phyloP scores from a whole-genome alignment of 805 yeast species.

The Candida insectorum region DNA sequence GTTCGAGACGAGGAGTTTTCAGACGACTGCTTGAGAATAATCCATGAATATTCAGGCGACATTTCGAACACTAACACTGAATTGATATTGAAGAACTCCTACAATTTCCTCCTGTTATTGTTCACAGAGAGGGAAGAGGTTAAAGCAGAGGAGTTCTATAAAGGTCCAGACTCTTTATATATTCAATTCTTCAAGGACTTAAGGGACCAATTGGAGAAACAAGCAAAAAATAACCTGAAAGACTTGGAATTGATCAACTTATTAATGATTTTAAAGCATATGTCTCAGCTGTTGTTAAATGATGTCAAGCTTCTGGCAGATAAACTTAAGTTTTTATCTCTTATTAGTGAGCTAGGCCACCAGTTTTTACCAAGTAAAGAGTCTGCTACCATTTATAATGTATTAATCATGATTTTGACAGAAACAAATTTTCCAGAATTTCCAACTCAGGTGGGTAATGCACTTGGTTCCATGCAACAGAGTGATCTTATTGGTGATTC shows the following conservation, averaged over 20 bases:
- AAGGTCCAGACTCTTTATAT: slow-evolving; percentile 2
- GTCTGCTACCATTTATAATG: slow-evolving; percentile 9
- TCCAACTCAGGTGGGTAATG: slow-evolving; percentile 3
- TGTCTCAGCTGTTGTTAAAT: slow-evolving; percentile 6
- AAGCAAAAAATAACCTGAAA: neutral
- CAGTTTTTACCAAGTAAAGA: slow-evolving; percentile 11
- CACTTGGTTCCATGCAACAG: slow-evolving; percentile 8
- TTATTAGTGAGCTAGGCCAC: too few relatives aligned
- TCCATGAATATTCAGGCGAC: slow-evolving; percentile 4
- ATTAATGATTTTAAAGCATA: slow-evolving; percentile 6
- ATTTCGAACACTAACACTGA: neutral
- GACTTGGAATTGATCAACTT: slow-evolving; percentile 5
- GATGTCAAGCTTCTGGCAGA: too few relatives aligned
- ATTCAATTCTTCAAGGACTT: slow-evolving; percentile 5
- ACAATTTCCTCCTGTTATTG: slow-evolving; percentile 12
- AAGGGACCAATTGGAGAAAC: neutral
- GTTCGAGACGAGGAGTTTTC: slow-evolving; percentile 11
- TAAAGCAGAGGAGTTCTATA: slow-evolving; percentile 5
- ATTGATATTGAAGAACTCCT: slow-evolving; percentile 9
- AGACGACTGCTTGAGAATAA: slow-evolving; percentile 10
- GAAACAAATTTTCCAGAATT: slow-evolving; percentile 7
- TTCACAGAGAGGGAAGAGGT: slow-evolving; percentile 9
- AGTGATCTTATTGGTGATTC: slow-evolving; percentile 11
- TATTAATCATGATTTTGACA: slow-evolving; percentile 10
- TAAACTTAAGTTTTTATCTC: too few relatives aligned